Evolutionary conservation across 306 rosid genomes (phyloP), one percentile per base, ranked within the genome.

Genomic region (Castanopsis chinensis): DNA sequence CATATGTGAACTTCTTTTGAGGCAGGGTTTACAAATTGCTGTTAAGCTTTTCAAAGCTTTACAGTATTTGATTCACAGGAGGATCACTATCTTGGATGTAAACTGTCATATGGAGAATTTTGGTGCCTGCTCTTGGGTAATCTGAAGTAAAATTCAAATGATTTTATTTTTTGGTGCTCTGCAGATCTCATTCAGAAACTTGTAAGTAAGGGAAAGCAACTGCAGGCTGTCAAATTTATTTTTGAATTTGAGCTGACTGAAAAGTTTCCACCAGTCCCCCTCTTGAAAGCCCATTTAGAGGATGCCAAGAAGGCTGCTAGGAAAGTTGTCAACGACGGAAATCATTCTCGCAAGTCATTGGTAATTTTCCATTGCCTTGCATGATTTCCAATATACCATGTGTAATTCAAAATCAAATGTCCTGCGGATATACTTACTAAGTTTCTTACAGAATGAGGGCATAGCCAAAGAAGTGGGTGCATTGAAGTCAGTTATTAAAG

Each of bases 151-250:
- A 73, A 25, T 60, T 52, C 41, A 56, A 37, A 25, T 45, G 45
- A 51, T 71, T 63, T 55, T 76, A 58, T 85, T 84, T 49, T 49
- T 49, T 49, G 53, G 68, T 63, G 27, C 56, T 88, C 77, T 82
- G 79, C 92, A 92, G 98, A 90, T 79, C 86, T 94, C 65, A 78
- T 94, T 82, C 88, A 82, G 77, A 94, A 88, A 86, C 91, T 92
- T 75, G 37, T 83, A 72, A 76, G 69, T 43, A 85, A 69, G 72
- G 90, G 92, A 23, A 92, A 91, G 78, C 85, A 88, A 67, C 81
- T 86, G 68, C 80, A 85, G 71, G 96, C 97, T 65, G 89, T 90
- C 83, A 90, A 88, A 80, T 90, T 89, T 72, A 81, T 88, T 80
- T 86, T 83, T 56, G 97, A 92, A 76, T 89, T 88, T 84, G 77